A percentile compares a stretch with the other conserved stretches of the same genome.
Conservation (phyloP, 371 early-diverging fungal genomes). For the Thermomucor indicae-seudaticae region DNA sequence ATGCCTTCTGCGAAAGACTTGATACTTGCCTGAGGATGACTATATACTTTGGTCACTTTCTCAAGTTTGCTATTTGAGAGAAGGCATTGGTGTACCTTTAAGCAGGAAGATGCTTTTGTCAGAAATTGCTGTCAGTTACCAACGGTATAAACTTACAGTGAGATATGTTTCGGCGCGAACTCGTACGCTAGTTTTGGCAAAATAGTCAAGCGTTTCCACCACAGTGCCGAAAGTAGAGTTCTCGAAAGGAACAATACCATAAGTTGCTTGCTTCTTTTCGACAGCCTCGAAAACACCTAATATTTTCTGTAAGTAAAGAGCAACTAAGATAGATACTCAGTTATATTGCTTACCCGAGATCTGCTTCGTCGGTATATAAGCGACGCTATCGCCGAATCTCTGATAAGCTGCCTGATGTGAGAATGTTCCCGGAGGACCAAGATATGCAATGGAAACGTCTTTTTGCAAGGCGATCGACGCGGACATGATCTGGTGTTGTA, state of each 20-base stretch:
- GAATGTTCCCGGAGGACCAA: slow-evolving; percentile 93
- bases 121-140: not conserved
- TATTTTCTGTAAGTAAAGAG: not conserved
- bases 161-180: slow-evolving; percentile 68
- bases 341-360: slow-evolving; percentile 43
- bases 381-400: slow-evolving; percentile 77
- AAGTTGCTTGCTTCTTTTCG: slow-evolving; percentile 72
- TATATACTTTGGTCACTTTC: slow-evolving; percentile 77
- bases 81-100: slow-evolving; percentile 69
- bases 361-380: slow-evolving; percentile 65
- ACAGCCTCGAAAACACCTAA: slow-evolving; percentile 79
- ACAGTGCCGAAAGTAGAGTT: slow-evolving; percentile 91
- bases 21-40: slow-evolving; percentile 79
- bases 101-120: not conserved
- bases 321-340: not conserved
- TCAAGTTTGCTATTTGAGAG: slow-evolving; percentile 62
- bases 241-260: slow-evolving; percentile 94
- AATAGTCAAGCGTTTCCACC: slow-evolving; percentile 77
- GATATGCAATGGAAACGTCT: slow-evolving; percentile 78
- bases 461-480: slow-evolving; percentile 85
- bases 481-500: slow-evolving; percentile 67
- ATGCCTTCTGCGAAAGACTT: not conserved
- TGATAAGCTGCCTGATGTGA: slow-evolving; percentile 87
- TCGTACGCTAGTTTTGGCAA: slow-evolving; percentile 53
- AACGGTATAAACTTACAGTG: slow-evolving; percentile 23